phyloP scores from a whole-genome alignment of 2,329 filamentous ascomycete species.

The Aphanocladium album region DNA sequence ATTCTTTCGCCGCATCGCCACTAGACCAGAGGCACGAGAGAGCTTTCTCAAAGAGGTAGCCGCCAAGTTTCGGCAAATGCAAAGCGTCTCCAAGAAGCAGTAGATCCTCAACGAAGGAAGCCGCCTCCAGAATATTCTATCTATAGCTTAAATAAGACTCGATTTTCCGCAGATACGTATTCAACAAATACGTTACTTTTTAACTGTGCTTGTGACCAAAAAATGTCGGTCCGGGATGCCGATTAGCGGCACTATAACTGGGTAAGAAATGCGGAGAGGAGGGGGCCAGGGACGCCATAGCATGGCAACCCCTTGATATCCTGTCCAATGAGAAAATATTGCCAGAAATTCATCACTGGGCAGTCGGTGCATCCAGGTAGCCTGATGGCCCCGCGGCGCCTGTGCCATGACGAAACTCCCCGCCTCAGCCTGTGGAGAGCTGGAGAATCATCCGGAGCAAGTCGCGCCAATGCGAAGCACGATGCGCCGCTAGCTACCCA shows the following conservation, averaged over 20 bases:
- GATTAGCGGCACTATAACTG: conserved; percentile 1
- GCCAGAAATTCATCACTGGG: background rate
- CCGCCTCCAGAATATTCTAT: too few species aligned
- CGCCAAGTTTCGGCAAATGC: background rate
- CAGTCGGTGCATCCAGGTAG: background rate
- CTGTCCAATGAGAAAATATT: background rate
- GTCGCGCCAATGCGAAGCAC: background rate
- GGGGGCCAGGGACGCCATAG: background rate
- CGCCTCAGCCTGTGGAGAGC: background rate
- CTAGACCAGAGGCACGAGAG: background rate
- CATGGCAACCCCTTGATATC: background rate
- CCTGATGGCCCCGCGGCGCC: background rate
- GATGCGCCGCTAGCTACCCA: background rate
- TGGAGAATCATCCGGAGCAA: background rate
- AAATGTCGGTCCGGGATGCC: conserved; percentile 2
- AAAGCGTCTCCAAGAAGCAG: background rate
- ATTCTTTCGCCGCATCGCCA: background rate
- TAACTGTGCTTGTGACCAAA: background rate
- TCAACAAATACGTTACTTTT: background rate
- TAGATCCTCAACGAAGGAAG: too few species aligned
- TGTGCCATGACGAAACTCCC: background rate
- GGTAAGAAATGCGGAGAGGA: conserved; percentile 7
- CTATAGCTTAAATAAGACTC: too few species aligned
- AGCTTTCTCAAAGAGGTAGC: background rate
- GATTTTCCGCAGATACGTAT: too few species aligned